Evolutionary conservation across 1,139 yeast species (phyloP).

Genomic region (Suhomyces atakaporum): DNA sequence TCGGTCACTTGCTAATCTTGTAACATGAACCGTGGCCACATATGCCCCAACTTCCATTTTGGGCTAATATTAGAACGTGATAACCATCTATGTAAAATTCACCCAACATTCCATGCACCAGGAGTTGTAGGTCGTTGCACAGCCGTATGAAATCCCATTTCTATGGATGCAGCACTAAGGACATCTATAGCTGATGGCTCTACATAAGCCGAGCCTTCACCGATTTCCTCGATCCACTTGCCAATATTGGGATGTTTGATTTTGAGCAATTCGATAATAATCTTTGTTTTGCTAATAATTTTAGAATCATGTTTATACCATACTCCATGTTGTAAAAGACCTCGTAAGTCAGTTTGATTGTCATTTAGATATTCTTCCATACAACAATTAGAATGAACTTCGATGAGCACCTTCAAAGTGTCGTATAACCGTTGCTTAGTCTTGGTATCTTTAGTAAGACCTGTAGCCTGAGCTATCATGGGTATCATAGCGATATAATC

Average conservation of each 20-base stretch:
- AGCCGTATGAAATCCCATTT: constrained; percentile 4
- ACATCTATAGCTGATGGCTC: constrained; percentile 12
- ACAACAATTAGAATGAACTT: constrained; percentile 37
- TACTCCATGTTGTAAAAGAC: constrained; percentile 36
- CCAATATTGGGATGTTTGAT: neutral
- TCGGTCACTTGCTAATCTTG: neutral
- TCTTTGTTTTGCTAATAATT: constrained; percentile 25
- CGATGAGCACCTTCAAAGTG: constrained; percentile 26
- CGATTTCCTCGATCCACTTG: constrained; percentile 29
- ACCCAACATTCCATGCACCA: constrained; percentile 10
- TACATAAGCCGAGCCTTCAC: constrained; percentile 24
- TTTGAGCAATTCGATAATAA: constrained; percentile 17
- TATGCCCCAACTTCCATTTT: neutral
- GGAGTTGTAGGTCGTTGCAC: constrained; percentile 10
- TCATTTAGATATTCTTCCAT: constrained; percentile 34
- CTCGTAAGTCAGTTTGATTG: constrained; percentile 25
- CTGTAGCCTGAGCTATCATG: constrained; percentile 37
- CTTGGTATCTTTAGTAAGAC: constrained; percentile 20
- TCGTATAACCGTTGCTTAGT: constrained; percentile 30
- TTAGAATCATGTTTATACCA: constrained; percentile 24
- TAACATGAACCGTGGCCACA: too few species aligned
- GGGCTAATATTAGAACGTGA: neutral
- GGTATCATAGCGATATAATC: constrained; percentile 37
- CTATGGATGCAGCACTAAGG: constrained; percentile 1
- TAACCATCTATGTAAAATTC: too few species aligned